These are phyloP conservation scores for Plantago lanceolata DNA, from an alignment of 305 asterid genomes.

Conservation along the genomic window DNA sequence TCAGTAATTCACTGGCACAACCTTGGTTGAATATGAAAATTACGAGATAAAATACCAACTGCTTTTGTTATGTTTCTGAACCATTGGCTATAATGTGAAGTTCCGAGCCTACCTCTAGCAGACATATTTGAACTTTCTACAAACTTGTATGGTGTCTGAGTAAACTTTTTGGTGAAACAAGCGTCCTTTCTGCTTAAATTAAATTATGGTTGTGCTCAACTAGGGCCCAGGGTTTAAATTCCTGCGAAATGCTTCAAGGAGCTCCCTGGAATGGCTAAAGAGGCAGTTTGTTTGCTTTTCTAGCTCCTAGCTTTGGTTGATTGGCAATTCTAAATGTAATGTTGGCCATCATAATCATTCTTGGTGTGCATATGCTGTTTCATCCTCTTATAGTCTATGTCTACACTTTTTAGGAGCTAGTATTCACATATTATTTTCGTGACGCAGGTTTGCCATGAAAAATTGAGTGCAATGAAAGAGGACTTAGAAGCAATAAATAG, in stretches of 20 bases:
- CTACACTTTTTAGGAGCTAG: background rate
- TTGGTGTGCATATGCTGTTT: background rate
- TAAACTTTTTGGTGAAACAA: no score
- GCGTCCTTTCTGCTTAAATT: background rate
- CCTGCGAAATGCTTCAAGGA: background rate
- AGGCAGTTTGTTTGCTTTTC: background rate
- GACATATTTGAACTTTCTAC: background rate
- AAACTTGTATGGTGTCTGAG: constrained; percentile 4
- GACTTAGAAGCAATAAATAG: constrained; percentile 46
- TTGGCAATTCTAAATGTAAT: background rate
- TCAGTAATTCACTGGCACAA: background rate
- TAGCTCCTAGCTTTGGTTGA: no score
- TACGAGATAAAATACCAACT: background rate
- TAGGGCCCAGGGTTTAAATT: background rate
- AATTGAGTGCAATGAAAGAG: constrained; percentile 56
- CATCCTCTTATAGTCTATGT: background rate
- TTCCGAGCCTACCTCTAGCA: background rate
- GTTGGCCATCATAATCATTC: background rate
- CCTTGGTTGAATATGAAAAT: background rate
- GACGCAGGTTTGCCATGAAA: constrained; percentile 41
- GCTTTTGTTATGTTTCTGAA: background rate
- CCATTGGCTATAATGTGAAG: background rate
- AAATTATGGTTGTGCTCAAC: background rate
- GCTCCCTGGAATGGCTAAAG: background rate
- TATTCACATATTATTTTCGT: background rate